A percentile compares a stretch with the other conserved stretches of the same genome.
Evolutionary conservation across 139 green algal species (phyloP).

Genomic region (Micractinium sp.): DNA sequence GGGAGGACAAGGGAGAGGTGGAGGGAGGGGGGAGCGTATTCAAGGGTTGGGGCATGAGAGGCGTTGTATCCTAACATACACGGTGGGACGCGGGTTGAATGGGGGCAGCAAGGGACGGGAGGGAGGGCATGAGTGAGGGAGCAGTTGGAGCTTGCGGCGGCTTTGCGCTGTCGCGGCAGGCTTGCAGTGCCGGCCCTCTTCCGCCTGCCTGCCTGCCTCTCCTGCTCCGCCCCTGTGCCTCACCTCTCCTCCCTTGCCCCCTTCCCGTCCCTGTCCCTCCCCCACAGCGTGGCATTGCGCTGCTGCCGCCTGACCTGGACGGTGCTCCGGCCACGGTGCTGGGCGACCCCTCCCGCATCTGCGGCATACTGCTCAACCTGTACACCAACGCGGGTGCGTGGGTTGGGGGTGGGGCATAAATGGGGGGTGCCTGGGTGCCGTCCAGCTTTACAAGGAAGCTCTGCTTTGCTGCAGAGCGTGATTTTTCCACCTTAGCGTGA

Average conservation of each 20-base stretch:
- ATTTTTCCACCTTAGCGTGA: no score
- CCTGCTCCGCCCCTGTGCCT: no score
- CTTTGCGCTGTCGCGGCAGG: background rate
- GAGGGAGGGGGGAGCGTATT: background rate
- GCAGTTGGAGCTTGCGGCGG: no score
- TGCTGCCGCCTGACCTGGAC: conserved; percentile 49
- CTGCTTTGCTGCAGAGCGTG: no score
- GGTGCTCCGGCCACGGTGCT: conserved; percentile 34
- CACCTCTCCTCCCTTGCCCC: background rate
- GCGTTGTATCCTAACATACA: no score
- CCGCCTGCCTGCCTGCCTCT: background rate
- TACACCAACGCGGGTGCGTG: conserved; percentile 76
- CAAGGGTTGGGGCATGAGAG: no score
- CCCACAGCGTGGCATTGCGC: conserved; percentile 37
- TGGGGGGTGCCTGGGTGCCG: no score
- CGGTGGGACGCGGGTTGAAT: no score
- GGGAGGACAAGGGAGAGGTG: background rate
- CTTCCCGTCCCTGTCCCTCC: background rate
- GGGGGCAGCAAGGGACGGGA: no score
- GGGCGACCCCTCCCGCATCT: conserved; percentile 71
- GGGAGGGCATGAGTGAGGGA: no score
- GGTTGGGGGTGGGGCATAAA: background rate
- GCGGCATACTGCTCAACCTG: conserved; percentile 88
- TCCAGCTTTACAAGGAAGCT: no score
- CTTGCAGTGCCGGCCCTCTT: background rate